phyloP scores from a whole-genome alignment of 208 protist genomes.

The Porcisia deanei region DNA sequence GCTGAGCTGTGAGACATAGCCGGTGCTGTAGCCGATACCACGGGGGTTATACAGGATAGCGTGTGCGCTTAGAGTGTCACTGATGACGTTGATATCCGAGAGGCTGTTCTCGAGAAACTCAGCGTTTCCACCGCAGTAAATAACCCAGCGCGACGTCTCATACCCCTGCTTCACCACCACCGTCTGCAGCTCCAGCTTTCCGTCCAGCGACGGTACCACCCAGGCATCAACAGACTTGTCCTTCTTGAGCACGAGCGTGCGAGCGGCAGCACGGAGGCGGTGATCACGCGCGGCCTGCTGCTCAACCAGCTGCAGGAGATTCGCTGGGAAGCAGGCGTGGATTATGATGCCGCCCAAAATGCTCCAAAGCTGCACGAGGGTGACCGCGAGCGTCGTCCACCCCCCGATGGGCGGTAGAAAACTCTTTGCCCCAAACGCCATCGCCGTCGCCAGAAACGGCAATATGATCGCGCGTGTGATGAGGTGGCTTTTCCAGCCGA shows the following conservation, averaged over 20 bases:
- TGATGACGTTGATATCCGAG: slow-evolving; percentile 33
- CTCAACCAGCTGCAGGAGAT: slow-evolving; percentile 43
- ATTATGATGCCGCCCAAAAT: slow-evolving; percentile 49
- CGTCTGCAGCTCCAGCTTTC: slow-evolving; percentile 48
- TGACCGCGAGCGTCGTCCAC: slow-evolving; percentile 9
- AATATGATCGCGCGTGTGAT: slow-evolving; percentile 20
- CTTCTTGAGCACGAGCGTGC: slow-evolving; percentile 17
- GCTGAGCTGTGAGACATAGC: slow-evolving; percentile 44
- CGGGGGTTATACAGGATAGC: slow-evolving; percentile 80
- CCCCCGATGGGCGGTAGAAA: slow-evolving; percentile 3
- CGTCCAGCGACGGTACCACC: slow-evolving; percentile 22
- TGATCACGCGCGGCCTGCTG: slow-evolving; percentile 36
- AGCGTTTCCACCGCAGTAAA: slow-evolving; percentile 85
- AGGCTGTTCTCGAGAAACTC: slow-evolving; percentile 71
- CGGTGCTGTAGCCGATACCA: slow-evolving; percentile 71
- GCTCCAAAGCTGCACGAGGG: slow-evolving; percentile 53
- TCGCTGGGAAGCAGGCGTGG: slow-evolving; percentile 60
- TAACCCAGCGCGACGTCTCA: slow-evolving; percentile 51
- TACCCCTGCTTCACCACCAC: slow-evolving; percentile 39
- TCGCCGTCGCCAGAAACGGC: slow-evolving; percentile 21
- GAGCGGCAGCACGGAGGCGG: slow-evolving; percentile 20
- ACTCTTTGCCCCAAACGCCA: slow-evolving; percentile 19
- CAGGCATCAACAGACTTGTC: slow-evolving; percentile 27
- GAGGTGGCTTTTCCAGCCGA: slow-evolving; percentile 28
- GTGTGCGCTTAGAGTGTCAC: slow-evolving; percentile 51